Conservation (phyloP, 768 basidiomycete genomes). For the Harrya chromipes region DNA sequence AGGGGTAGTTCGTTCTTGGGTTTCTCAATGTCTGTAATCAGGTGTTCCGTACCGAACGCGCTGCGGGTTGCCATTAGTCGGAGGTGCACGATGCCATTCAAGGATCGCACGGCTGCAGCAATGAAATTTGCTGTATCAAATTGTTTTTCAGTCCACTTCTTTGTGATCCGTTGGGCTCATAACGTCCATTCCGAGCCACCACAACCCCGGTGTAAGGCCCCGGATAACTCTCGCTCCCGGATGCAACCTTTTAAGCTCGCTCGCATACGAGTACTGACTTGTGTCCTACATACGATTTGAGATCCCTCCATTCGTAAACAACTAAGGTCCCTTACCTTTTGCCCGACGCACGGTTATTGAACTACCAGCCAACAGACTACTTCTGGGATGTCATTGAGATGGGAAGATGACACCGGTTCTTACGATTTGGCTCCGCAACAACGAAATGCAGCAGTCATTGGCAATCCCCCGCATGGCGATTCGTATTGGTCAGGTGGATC, state of each 20-base stretch:
- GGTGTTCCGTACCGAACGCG: not conserved
- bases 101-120: not conserved
- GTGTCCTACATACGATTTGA: not conserved
- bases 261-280: no score
- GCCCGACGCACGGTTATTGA: not conserved
- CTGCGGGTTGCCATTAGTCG: not conserved
- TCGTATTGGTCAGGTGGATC: not conserved
- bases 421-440: not conserved
- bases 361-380: not conserved
- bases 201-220: conserved; percentile 6
- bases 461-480: not conserved
- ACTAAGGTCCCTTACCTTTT: conserved; percentile 6
- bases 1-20: not conserved
- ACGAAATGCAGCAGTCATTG: not conserved
- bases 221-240: not conserved
- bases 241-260: no score
- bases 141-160: not conserved
- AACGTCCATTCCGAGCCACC: conserved; percentile 7
- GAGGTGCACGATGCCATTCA: conserved; percentile 1
- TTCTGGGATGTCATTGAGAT: not conserved
- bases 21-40: not conserved
- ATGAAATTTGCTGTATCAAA: conserved; percentile 18
- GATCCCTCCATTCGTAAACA: conserved; percentile 10
- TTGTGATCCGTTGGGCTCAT: conserved; percentile 9
- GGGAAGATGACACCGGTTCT: not conserved